Conservation (phyloP, 306 rosid species). For the Citrullus colocynthis region DNA sequence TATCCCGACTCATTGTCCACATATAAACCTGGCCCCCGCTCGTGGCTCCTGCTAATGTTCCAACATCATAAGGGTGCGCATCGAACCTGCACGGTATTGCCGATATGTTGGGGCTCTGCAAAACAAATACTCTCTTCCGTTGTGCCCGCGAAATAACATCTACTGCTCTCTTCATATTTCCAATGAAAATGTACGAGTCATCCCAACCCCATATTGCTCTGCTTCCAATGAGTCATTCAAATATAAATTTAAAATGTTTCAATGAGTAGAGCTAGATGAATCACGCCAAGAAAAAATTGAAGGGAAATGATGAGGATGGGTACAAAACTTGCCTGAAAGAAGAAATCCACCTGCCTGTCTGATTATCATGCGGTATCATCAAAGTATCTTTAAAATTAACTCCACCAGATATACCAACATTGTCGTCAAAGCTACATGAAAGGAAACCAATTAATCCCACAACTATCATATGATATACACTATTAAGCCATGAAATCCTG, state of each 20-base stretch:
- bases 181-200: conserved; percentile 51
- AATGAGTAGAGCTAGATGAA: background rate
- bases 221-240: conserved; percentile 14
- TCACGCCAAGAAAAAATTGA: background rate
- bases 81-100: conserved; percentile 83
- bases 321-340: conserved; percentile 47
- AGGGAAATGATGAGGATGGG: background rate
- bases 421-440: conserved; percentile 48
- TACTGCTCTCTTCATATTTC: conserved; percentile 71
- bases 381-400: conserved; percentile 34
- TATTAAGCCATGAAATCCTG: background rate
- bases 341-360: conserved; percentile 61
- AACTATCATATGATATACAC: background rate
- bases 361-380: conserved; percentile 41
- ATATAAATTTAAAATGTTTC: background rate
- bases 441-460: conserved; percentile 1
- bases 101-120: conserved; percentile 49
- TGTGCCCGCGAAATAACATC: conserved; percentile 50
- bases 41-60: conserved; percentile 40
- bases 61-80: conserved; percentile 35
- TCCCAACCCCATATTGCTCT: conserved; percentile 99
- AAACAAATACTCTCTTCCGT: conserved; percentile 24
- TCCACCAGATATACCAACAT: conserved; percentile 55
- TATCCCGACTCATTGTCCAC: conserved; percentile 17
- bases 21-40: conserved; percentile 40